Evolutionary conservation across 495 filamentous ascomycete species (phyloP), one percentile per base, ranked within the genome.

Genomic region (Penicillium nucicola): DNA sequence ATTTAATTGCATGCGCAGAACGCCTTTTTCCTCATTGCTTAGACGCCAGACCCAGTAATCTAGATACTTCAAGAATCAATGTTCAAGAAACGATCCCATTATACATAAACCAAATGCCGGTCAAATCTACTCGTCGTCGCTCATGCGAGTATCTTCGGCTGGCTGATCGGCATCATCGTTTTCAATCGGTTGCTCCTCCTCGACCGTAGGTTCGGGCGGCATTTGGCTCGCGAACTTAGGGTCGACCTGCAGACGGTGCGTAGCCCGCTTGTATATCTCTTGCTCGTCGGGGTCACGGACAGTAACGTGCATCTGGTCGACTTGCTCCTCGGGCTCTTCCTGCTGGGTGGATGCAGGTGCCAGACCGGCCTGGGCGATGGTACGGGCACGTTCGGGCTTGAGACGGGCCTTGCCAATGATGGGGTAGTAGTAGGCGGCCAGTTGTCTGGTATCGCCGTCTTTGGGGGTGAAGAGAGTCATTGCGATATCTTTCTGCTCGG

Each of bases 361-460:
- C 42, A 75, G 56, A 22, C 74, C 75, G 14, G 74, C 69, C 39
- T 74, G 69, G 6, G 73, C 76, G 15, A 78, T 71, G 31, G 76
- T 82, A 42, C 71, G 71, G 28, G 71, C 70, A 48, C 84, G 68
- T 56, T 78, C 76, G 5, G 82, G 79, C 68, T 83, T 78, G 22
- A 87, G 69, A 17, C 76, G 74, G 22, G 77, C 79, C 60, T 80
- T 84, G 69, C 89, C 87, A 45, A 88, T 69, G 53, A 97, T 82
- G 0, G 92, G 90, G 58, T 97, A 97, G 65, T 91, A 97, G 69
- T 89, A 97, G 8, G 89, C 92, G 15, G 80, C 93, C 56, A 80
- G 84, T 60, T 82, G 83, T 50, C 82, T 74, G 30, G 45, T 50
- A 14, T 65, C 61, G 9, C 55, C 50, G 10, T 65, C 52, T 48